Base-by-base conservation (phyloP, 495 filamentous ascomycete genomes). In the Podospora pseudopauciseta region DNA sequence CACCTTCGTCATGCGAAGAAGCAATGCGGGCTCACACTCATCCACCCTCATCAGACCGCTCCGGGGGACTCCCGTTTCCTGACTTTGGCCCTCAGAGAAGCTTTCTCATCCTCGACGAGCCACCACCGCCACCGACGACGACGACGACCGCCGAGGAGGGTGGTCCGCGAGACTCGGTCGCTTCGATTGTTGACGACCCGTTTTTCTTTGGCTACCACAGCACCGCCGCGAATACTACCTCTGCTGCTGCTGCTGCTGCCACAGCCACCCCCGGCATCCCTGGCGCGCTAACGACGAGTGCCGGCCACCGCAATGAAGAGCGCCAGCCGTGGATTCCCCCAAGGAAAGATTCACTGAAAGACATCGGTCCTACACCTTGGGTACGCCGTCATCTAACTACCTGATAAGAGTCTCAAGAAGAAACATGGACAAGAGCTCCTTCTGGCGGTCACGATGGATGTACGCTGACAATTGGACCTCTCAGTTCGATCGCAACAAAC, bases 141-240 rank as follows among this genome's bases (percentile, higher is more conserved):
- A 78, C 77, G 74, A 73, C 34, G 34, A 73, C 61, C 66, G 53
- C 70, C 67, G 27, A 60, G 16, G 26, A 23, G 15, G 6, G 65
- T 65, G 74, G 69, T 67, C 54, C 65, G 63, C 79, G 82, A 54
- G 82, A 81, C 65, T 83, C 82, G 30, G 71, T 82, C 58, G 63
- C 73, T 26, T 83, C 80, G 44, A 80, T 82, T 59, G 74, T 78
- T 69, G 79, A 83, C 74, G 82, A 83, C 62, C 79, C 81, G 15
- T 83, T 84, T 70, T 81, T 83, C 73, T 73, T 78, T 59, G 72
- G 75, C 34, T 49, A 26, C 58, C 11, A 53, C 23, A 55, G 19
- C 57, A 59, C 58, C 39, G 13, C 13, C 39, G 39, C 7, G 15
- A 49, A 49, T 49, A 49, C 39, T 13, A 49, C 13, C 39, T 49